Evolutionary conservation across 164 flowering plant species (phyloP).

Genomic region (Magnolia changhungtana): DNA sequence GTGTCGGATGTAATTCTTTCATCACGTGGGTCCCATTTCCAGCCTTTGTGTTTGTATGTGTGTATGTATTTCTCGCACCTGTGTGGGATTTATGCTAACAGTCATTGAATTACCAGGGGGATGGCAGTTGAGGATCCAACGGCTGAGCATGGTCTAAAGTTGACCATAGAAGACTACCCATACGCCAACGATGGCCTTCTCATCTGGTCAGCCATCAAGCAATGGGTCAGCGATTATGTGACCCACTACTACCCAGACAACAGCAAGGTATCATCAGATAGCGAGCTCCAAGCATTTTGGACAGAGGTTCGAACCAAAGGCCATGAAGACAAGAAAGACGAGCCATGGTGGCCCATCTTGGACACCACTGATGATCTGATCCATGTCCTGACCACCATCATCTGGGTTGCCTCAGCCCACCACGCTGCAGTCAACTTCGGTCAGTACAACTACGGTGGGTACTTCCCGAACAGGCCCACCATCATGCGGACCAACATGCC

Average conservation of each 20-base stretch:
- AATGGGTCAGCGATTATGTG: constrained; percentile 29
- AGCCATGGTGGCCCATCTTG: constrained; percentile 38
- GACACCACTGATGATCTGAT: constrained; percentile 18
- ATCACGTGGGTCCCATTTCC: not conserved
- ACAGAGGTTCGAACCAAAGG: constrained; percentile 27
- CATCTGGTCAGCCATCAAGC: constrained; percentile 23
- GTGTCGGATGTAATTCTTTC: not conserved
- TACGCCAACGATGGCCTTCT: constrained; percentile 29
- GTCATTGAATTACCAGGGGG: constrained; percentile 17
- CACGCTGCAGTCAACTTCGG: constrained; percentile 39
- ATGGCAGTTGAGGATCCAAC: constrained; percentile 36
- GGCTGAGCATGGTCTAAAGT: constrained; percentile 26
- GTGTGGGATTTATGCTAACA: not conserved
- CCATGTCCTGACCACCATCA: constrained; percentile 25
- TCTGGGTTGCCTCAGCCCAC: constrained; percentile 33
- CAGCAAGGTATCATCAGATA: constrained; percentile 14
- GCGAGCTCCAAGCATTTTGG: constrained; percentile 32
- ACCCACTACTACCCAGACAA: constrained; percentile 16
- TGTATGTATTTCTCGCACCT: not conserved
- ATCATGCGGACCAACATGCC: constrained; percentile 23
- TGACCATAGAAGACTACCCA: constrained; percentile 32
- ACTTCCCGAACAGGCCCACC: constrained; percentile 28
- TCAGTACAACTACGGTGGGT: constrained; percentile 29
- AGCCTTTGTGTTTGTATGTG: not conserved
- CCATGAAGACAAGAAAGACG: constrained; percentile 35